phyloP scores from a whole-genome alignment of 768 basidiomycete species.

The Boletus rubropictus region DNA sequence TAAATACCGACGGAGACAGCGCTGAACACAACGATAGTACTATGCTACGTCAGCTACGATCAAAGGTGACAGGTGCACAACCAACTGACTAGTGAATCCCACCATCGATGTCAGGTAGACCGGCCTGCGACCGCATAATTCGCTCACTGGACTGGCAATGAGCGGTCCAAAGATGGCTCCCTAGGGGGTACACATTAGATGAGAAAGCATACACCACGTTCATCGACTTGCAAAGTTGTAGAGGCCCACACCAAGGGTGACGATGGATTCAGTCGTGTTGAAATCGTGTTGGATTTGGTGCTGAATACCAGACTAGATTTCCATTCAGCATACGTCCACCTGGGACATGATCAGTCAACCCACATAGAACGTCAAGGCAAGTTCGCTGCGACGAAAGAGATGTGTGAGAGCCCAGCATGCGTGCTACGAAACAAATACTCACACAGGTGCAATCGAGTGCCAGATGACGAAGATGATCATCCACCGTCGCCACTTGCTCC shows the following conservation, averaged over 20 bases:
- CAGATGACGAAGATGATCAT: conserved; percentile 26
- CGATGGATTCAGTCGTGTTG: conserved; percentile 14
- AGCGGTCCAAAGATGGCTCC: conserved; percentile 25
- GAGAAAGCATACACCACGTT: neutral
- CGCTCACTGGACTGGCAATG: conserved; percentile 22
- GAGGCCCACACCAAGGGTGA: conserved; percentile 23
- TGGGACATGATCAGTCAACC: neutral
- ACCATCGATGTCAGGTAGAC: conserved; percentile 18
- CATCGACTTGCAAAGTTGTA: conserved; percentile 23
- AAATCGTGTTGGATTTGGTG: conserved; percentile 25
- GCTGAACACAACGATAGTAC: conserved; percentile 22
- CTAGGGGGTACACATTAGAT: conserved; percentile 9
- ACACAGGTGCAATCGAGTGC: conserved; percentile 29
- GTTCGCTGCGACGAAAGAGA: conserved; percentile 12
- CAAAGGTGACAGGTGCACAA: neutral
- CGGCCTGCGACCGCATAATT: conserved; percentile 22
- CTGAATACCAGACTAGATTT: conserved; percentile 24
- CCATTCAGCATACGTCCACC: conserved; percentile 3
- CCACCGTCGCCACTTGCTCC: conserved; percentile 27
- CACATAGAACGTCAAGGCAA: conserved; percentile 27
- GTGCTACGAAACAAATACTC: neutral
- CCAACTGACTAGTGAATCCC: conserved; percentile 20
- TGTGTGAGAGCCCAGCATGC: neutral
- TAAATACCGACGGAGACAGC: conserved; percentile 20
- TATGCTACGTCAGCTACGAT: conserved; percentile 8